Evolutionary conservation across 2,329 filamentous ascomycete genomes (phyloP).

Genomic region (Botryosphaeria agaves): DNA sequence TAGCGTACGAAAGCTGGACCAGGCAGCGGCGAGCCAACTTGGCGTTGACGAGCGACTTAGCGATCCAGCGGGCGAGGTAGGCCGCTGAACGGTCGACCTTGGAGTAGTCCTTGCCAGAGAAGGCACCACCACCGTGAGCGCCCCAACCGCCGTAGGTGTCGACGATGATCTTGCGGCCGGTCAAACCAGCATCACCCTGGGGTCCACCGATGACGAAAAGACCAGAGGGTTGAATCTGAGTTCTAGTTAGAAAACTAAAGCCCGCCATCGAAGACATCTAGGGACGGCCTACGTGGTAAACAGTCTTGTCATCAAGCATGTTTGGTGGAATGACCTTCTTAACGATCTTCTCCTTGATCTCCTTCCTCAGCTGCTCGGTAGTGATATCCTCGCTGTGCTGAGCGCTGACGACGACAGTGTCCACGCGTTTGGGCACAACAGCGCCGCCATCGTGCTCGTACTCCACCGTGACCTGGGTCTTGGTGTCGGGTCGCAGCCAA

Average conservation of each 20-base stretch:
- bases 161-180: slow-evolving; percentile 98
- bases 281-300: slow-evolving; percentile 89
- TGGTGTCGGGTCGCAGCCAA: slow-evolving; percentile 96
- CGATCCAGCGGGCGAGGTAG: slow-evolving; percentile 96
- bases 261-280: no score
- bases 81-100: slow-evolving; percentile 98
- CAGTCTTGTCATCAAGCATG: slow-evolving; percentile 80
- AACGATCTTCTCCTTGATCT: slow-evolving; percentile 95
- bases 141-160: slow-evolving; percentile 99
- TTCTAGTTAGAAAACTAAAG: no score
- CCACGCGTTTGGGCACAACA: slow-evolving; percentile 78
- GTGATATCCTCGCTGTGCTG: slow-evolving; percentile 82
- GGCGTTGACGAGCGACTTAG: slow-evolving; percentile 88
- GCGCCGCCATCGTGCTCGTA: slow-evolving; percentile 94
- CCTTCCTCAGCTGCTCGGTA: slow-evolving; percentile 82
- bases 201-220: slow-evolving; percentile 98
- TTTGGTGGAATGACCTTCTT: slow-evolving; percentile 83
- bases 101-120: slow-evolving; percentile 99
- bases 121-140: slow-evolving; percentile 98
- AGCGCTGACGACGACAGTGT: slow-evolving; percentile 93
- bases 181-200: slow-evolving; percentile 96
- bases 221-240: slow-evolving; percentile 85
- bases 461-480: slow-evolving; percentile 98
- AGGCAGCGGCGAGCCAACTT: slow-evolving; percentile 81
- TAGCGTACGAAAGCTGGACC: slow-evolving; percentile 98